A percentile compares a stretch with the other conserved stretches of the same genome.
Conservation (phyloP, 805 yeast species). For the Wickerhamiella nectarea region DNA sequence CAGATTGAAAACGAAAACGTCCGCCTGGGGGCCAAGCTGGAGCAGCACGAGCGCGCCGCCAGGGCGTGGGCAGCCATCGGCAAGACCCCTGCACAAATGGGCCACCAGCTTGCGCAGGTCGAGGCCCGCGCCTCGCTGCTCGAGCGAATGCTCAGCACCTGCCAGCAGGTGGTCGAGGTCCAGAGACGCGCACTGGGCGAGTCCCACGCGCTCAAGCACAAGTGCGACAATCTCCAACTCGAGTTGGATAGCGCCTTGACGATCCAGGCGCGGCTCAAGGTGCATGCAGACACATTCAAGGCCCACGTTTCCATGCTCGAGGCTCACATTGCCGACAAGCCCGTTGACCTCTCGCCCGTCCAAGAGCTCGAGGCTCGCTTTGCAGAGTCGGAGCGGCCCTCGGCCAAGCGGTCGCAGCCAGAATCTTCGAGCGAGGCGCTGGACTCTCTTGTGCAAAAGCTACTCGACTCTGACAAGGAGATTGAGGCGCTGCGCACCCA, state of each 20-base stretch:
- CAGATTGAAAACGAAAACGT: not conserved
- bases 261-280: not conserved
- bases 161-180: not conserved
- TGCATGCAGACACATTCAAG: not conserved
- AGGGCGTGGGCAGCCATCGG: not conserved
- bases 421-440: not conserved
- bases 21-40: not conserved
- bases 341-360: not conserved
- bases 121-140: not conserved
- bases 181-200: not conserved
- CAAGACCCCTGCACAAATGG: not conserved
- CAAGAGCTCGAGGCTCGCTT: not conserved
- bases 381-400: not conserved
- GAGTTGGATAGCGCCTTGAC: not conserved
- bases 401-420: too few relatives aligned
- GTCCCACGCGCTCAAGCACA: not conserved
- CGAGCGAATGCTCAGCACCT: not conserved
- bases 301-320: not conserved
- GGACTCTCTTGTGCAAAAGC: not conserved
- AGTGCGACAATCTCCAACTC: not conserved
- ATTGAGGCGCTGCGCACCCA: not conserved
- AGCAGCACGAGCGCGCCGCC: not conserved
- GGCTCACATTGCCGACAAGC: not conserved
- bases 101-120: not conserved
- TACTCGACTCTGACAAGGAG: not conserved